A percentile compares a stretch with the other conserved stretches of the same genome.
These are phyloP conservation scores for Diaporthe vexans DNA, from an alignment of 2,329 filamentous ascomycete species.

Conservation along the genomic window DNA sequence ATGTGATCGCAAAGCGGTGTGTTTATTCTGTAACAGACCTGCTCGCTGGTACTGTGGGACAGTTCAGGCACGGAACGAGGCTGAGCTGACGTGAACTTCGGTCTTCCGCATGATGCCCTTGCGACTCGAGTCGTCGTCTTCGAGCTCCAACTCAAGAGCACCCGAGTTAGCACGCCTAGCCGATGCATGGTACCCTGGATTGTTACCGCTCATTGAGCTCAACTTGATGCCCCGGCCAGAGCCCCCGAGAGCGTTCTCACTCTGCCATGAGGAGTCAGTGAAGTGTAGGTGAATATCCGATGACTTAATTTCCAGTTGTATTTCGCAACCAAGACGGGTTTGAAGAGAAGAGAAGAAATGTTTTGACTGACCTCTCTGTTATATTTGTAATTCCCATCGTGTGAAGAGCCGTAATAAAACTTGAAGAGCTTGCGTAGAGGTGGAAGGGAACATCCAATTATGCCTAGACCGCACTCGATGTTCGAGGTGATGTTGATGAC, in stretches of 20 bases:
- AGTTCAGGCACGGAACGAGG: neutral
- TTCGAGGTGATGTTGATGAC: constrained; percentile 16
- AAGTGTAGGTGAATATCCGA: neutral
- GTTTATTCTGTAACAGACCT: neutral
- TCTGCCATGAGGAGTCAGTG: neutral
- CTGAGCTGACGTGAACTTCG: neutral
- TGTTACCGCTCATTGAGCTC: neutral
- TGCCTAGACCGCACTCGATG: neutral
- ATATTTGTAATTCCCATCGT: neutral
- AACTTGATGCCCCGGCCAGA: constrained; percentile 1
- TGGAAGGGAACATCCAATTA: constrained; percentile 10
- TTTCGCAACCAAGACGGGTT: neutral
- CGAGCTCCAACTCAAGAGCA: neutral
- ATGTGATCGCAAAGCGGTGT: too few species aligned
- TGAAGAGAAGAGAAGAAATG: too few species aligned
- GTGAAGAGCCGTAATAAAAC: constrained; percentile 8
- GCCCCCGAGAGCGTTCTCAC: neutral
- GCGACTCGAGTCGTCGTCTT: neutral
- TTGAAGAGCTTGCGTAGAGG: constrained; percentile 10
- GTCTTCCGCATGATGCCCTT: constrained; percentile 13
- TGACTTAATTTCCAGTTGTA: neutral
- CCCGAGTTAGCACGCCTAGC: constrained; percentile 4
- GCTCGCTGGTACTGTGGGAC: neutral
- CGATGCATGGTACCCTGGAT: neutral
- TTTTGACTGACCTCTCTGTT: neutral